Conservation (phyloP, 2,329 filamentous ascomycete species). For the Ceratocystis variospora region DNA sequence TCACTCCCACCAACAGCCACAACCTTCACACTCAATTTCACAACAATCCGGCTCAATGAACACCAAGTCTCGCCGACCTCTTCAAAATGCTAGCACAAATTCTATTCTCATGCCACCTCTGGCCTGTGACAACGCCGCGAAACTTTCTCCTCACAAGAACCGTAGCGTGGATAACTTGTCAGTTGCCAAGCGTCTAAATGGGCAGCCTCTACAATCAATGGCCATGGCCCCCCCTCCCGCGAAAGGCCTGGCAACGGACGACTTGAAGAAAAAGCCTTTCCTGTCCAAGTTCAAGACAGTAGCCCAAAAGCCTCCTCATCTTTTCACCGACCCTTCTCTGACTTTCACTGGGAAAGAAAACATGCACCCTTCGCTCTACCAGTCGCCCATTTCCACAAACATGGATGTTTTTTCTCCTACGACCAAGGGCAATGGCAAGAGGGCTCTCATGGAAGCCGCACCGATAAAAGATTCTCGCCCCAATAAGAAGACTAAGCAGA, state of each 20-base stretch:
- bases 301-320: constrained; percentile 36
- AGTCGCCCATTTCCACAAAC: constrained; percentile 32
- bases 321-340: constrained; percentile 28
- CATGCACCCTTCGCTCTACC: constrained; percentile 37
- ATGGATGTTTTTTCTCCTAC: constrained; percentile 34
- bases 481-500: constrained; percentile 54
- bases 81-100: constrained; percentile 16
- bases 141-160: constrained; percentile 12
- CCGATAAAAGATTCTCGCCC: constrained; percentile 55
- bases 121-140: neutral
- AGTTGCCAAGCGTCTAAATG: constrained; percentile 9
- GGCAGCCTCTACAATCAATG: constrained; percentile 6
- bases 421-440: constrained; percentile 24
- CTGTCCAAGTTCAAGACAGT: constrained; percentile 46
- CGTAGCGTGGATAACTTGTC: constrained; percentile 8
- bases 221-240: constrained; percentile 50
- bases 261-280: constrained; percentile 45
- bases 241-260: constrained; percentile 44
- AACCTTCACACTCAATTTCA: neutral
- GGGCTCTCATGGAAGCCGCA: constrained; percentile 57
- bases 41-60: neutral
- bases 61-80: constrained; percentile 15
- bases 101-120: constrained; percentile 10
- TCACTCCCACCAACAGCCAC: neutral
- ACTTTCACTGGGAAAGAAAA: constrained; percentile 42